Conservation (phyloP, 2,329 filamentous ascomycete genomes). For the Penicillium verrucosum region DNA sequence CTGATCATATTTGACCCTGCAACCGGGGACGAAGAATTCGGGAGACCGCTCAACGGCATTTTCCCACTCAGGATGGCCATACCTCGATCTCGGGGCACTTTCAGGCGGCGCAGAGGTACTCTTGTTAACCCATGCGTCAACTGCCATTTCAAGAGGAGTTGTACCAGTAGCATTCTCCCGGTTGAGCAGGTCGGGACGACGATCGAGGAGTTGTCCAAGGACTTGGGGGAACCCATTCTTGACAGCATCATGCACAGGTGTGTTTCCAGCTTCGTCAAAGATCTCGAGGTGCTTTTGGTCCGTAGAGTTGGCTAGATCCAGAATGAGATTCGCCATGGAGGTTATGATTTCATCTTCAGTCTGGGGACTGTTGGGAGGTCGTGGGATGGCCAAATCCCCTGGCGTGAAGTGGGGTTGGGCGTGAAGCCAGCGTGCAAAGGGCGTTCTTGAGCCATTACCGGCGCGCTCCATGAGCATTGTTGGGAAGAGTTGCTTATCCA, state of each 20-base stretch:
- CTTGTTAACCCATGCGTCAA: constrained; percentile 27
- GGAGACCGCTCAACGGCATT: constrained; percentile 1
- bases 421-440: constrained; percentile 59
- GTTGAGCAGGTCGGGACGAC: constrained; percentile 58
- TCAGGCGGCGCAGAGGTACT: constrained; percentile 13
- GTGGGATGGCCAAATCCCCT: background rate
- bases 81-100: background rate
- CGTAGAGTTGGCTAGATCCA: constrained; percentile 56
- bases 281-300: constrained; percentile 44
- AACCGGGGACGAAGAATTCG: constrained; percentile 8
- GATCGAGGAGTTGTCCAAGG: constrained; percentile 51
- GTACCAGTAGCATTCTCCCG: constrained; percentile 74
- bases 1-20: background rate
- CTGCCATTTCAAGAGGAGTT: constrained; percentile 61
- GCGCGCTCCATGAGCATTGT: constrained; percentile 34
- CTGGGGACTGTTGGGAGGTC: constrained; percentile 20
- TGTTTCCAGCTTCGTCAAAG: constrained; percentile 45
- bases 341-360: constrained; percentile 10
- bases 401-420: background rate
- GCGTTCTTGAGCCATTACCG: constrained; percentile 29
- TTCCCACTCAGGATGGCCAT: background rate
- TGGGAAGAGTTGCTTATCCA: constrained; percentile 50
- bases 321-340: constrained; percentile 49
- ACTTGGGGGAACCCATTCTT: constrained; percentile 54
- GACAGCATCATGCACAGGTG: constrained; percentile 41